Conservation (phyloP, 2,329 filamentous ascomycete genomes). For the Cordyceps militaris region DNA sequence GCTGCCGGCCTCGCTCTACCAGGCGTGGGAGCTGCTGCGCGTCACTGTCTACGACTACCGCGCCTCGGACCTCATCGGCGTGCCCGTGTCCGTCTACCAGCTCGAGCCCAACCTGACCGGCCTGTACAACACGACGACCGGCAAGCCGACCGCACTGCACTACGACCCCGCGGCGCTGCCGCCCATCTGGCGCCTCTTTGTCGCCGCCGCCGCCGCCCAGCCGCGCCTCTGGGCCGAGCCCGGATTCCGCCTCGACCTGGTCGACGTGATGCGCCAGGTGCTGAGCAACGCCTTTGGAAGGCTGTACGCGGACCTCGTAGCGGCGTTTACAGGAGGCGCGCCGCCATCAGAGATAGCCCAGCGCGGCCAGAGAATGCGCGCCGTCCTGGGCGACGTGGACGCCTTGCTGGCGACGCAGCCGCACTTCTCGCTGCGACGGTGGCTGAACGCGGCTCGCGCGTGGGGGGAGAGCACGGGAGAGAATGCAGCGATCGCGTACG, state of each 20-base stretch:
- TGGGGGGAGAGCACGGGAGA: constrained; percentile 21
- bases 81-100: constrained; percentile 1
- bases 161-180: constrained; percentile 5
- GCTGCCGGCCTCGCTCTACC: not conserved
- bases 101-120: not conserved
- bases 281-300: not conserved
- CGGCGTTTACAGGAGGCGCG: not conserved
- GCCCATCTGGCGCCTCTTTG: not conserved
- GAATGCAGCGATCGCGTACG: constrained; percentile 23
- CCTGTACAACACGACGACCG: not conserved
- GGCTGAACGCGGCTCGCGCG: constrained; percentile 33
- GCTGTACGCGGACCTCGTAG: not conserved
- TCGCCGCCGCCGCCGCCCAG: not conserved
- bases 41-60: constrained; percentile 1
- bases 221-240: not conserved
- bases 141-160: not conserved
- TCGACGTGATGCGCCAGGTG: constrained; percentile 7
- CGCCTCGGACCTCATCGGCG: not conserved
- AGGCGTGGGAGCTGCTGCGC: constrained; percentile 5
- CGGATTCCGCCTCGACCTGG: not conserved
- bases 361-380: not conserved
- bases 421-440: constrained; percentile 35
- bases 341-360: not conserved
- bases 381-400: constrained; percentile 1
- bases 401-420: constrained; percentile 11